Base-by-base conservation (phyloP, 1,139 yeast genomes). In the Zygoascus sp. region DNA sequence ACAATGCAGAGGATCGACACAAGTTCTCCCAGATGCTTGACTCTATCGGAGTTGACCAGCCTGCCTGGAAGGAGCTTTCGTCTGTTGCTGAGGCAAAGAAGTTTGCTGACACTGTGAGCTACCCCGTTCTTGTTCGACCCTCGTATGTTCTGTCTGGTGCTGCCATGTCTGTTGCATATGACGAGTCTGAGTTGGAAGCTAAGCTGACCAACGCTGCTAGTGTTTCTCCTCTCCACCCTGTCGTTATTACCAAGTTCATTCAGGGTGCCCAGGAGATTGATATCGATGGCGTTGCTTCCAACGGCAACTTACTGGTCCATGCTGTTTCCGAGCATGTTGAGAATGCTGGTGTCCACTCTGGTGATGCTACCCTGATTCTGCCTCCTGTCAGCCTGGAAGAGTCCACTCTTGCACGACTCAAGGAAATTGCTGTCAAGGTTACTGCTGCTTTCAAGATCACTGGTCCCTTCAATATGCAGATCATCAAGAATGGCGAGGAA, bases 401-500 rank as follows among this genome's bases (percentile, higher is more conserved):
- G 53, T 89, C 85, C 70, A 88, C 95, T 39, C 94, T 89, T 58
- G 76, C 79, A 56, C 79, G 97, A 70, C 86, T 90, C 63, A 95
- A 87, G 57, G 95, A 83, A 63, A 96, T 95, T 48, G 89, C 98
- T 45, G 92, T 83, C 62, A 89, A 88, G 73, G 96, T 92, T 62
- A 97, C 96, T 40, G 65, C 73, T 49, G 97, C 97, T 11, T 89
- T 94, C 90, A 85, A 87, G 53, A 90, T 92, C 58, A 87, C 97
- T 41, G 98, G 98, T 61, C 98, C 98, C 19, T 92, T 86, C 79
- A 92, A 92, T 73, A 92, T 92, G 95, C 98, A 92, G 74, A 82
- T 92, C 67, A 92, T 90, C 67, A 92, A 92, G 53, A 84, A 85
- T 68, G 89, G 85, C 65, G 83, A 85, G 57, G 78, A 76, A 45